Evolutionary conservation across 1,284 basidiomycete genomes (phyloP).

Genomic region (Naganishia sp.): DNA sequence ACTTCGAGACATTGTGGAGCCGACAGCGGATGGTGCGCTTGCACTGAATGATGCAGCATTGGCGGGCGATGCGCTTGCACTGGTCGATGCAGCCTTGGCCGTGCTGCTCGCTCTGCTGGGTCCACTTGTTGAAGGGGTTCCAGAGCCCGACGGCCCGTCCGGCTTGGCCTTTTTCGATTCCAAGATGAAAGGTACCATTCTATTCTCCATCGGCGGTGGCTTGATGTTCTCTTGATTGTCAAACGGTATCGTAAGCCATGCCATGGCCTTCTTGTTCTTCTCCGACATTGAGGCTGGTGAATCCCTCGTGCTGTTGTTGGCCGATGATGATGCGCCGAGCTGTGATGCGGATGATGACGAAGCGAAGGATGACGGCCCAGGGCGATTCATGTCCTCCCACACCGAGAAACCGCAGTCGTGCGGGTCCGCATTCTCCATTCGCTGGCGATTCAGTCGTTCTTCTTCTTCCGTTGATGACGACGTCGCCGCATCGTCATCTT

Average conservation of each 20-base stretch:
- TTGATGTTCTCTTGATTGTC: slow-evolving; percentile 27
- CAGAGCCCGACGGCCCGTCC: neutral
- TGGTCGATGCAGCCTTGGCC: neutral
- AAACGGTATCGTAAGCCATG: slow-evolving; percentile 7
- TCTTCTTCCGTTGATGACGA: neutral
- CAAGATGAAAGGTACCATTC: slow-evolving; percentile 13
- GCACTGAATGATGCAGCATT: neutral
- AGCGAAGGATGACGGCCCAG: neutral
- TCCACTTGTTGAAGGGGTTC: neutral
- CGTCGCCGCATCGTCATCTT: neutral
- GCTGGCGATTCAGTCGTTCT: slow-evolving; percentile 1
- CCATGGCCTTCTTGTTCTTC: slow-evolving; percentile 23
- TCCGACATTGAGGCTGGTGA: slow-evolving; percentile 7
- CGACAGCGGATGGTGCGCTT: neutral
- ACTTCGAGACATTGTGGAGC: neutral
- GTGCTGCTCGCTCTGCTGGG: neutral
- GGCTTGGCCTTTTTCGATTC: slow-evolving; percentile 5
- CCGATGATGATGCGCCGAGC: neutral
- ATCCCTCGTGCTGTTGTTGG: neutral
- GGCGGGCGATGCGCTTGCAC: neutral
- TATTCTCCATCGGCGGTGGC: slow-evolving; percentile 3
- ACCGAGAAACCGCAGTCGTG: slow-evolving; percentile 24
- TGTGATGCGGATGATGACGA: neutral
- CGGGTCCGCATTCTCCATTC: slow-evolving; percentile 12
- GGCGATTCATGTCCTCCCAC: slow-evolving; percentile 14